Conservation (phyloP, 495 filamentous ascomycete genomes). For the Penicillium verhagenii region DNA sequence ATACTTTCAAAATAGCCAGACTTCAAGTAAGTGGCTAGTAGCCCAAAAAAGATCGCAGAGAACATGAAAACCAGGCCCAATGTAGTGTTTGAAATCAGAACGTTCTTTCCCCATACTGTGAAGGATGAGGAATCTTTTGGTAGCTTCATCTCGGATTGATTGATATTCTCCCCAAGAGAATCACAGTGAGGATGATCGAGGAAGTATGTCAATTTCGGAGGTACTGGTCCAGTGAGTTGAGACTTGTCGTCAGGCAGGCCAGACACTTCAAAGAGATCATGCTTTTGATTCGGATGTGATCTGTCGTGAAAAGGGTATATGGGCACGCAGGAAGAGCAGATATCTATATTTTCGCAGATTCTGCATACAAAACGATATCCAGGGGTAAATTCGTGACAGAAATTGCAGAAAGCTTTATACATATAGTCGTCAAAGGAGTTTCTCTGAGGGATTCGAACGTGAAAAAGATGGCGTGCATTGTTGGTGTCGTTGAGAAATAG, state of each 20-base stretch:
- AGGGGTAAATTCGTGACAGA: not conserved
- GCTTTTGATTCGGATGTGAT: slow-evolving; percentile 7
- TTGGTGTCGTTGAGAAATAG: slow-evolving; percentile 6
- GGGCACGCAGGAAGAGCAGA: slow-evolving; percentile 7
- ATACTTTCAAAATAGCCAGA: not conserved
- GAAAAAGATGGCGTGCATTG: slow-evolving; percentile 9
- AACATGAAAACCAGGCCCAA: slow-evolving; percentile 1
- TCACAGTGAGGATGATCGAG: not conserved
- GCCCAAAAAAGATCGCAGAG: slow-evolving; percentile 1
- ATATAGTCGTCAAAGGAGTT: not conserved
- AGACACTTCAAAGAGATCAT: slow-evolving; percentile 6
- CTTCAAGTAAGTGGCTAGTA: slow-evolving; percentile 3
- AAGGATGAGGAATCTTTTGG: slow-evolving; percentile 2
- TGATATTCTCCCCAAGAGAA: not conserved
- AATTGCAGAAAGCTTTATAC: not conserved
- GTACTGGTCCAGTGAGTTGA: not conserved
- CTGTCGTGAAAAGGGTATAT: slow-evolving; percentile 4
- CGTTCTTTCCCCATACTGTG: not conserved
- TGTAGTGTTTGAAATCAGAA: not conserved
- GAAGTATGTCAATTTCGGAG: slow-evolving; percentile 3
- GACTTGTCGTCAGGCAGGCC: slow-evolving; percentile 2
- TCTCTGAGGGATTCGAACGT: not conserved
- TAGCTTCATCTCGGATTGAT: slow-evolving; percentile 4
- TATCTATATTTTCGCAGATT: slow-evolving; percentile 10
- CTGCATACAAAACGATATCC: slow-evolving; percentile 9